phyloP scores from a whole-genome alignment of 805 yeast species.

The Suhomyces vadensis region DNA sequence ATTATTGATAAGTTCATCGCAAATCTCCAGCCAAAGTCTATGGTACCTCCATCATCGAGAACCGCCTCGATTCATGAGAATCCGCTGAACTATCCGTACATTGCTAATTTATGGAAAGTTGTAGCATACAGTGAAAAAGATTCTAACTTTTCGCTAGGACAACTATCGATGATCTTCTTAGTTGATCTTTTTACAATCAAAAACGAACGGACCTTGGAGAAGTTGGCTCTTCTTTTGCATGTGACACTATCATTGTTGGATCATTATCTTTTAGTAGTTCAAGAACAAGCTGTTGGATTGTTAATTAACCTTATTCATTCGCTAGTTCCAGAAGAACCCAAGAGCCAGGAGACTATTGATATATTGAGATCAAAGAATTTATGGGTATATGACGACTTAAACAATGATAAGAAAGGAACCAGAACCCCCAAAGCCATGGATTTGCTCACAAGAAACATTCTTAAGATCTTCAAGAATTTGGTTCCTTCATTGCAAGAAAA shows the following conservation, averaged over 20 bases:
- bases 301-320: conserved; percentile 72
- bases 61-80: background rate
- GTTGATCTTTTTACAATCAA: conserved; percentile 77
- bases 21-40: conserved; percentile 77
- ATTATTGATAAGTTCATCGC: conserved; percentile 62
- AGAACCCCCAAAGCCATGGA: conserved; percentile 89
- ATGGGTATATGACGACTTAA: conserved; percentile 88
- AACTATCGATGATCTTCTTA: conserved; percentile 78
- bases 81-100: conserved; percentile 57
- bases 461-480: conserved; percentile 53
- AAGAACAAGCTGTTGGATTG: conserved; percentile 78
- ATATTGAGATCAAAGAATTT: conserved; percentile 57
- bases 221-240: conserved; percentile 75
- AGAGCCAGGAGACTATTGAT: conserved; percentile 57
- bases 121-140: conserved; percentile 57
- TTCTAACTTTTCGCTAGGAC: conserved; percentile 83
- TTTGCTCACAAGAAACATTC: conserved; percentile 58
- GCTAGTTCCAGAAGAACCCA: conserved; percentile 54
- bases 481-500: conserved; percentile 62
- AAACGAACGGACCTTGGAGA: conserved; percentile 57
- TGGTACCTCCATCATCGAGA: conserved; percentile 65
- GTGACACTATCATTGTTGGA: conserved; percentile 79
- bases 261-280: conserved; percentile 81
- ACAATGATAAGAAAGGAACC: conserved; percentile 71
- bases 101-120: conserved; percentile 69